Evolutionary conservation across 2,329 filamentous ascomycete species (phyloP), one percentile per base, ranked within the genome.

Genomic region (Aspergillus melleus): DNA sequence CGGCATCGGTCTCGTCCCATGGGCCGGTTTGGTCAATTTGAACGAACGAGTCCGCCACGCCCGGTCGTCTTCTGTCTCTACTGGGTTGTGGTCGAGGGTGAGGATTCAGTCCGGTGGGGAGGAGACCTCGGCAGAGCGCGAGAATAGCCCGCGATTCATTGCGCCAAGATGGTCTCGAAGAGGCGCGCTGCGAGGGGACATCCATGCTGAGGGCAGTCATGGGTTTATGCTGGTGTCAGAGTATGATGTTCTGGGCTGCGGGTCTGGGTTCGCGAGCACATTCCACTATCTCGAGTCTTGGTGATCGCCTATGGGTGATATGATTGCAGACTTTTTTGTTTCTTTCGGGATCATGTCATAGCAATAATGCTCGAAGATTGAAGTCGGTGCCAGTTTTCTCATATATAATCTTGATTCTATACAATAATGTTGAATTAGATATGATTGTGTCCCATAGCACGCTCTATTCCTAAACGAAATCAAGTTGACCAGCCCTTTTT

Each of bases 351-450:
- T n/a, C 14, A 42, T 42, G 16, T n/a, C 36, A 42, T 22, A 22
- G 22, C 3, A 4, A 16, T 16, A 16, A 10, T 20, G 9, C 12
- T 24, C 12, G 16, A 22, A 14, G 11, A 16, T 22, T 47, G 19
- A 47, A 47, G 10, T 47, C 10, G 2, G 3, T 24, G 44, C n/a
- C 36, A 42, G 12, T 1, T 6, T 24, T 20, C 9, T 20, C 20
- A 47, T 19, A 47, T 11, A 2, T 20, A 46, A 1, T 47, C 44
- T 24, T 47, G 44, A 47, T 47, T 47, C 44, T 49, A 49, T 49
- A 19, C 14, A 46, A 22, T 58, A 49, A 54, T 12, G 30, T 56
- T 64, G 39, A 47, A 62, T 58, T 61, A 61, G 64, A 62, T 65
- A 66, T 65, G 65, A 60, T 44, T 54, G 51, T 56, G 22, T 52